A percentile compares a stretch with the other conserved stretches of the same genome.
These are phyloP conservation scores for Solanum commersonii DNA, from an alignment of 257 asterid species.

Conservation along the genomic window DNA sequence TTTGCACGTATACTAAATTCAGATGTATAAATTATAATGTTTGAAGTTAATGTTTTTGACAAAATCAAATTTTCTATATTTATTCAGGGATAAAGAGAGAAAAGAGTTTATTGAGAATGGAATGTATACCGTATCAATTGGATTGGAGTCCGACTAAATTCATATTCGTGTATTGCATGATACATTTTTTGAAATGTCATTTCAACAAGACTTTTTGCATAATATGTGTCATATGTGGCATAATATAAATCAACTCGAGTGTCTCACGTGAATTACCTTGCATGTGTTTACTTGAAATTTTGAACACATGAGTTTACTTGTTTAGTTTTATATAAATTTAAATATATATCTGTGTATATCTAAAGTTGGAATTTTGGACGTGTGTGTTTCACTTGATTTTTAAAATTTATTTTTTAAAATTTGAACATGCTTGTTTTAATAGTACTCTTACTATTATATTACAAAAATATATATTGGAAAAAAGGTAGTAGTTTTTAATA, in stretches of 20 bases:
- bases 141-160: too few species aligned
- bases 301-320: background rate
- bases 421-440: background rate
- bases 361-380: background rate
- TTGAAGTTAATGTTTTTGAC: background rate
- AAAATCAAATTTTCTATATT: background rate
- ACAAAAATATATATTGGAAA: background rate
- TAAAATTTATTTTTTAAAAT: background rate
- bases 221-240: too few species aligned
- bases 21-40: too few species aligned
- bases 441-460: background rate
- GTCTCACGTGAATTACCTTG: too few species aligned
- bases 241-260: too few species aligned
- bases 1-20: background rate
- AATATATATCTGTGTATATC: too few species aligned
- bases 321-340: too few species aligned
- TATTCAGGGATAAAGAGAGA: background rate
- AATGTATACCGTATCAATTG: background rate
- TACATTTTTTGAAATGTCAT: background rate
- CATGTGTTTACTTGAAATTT: too few species aligned
- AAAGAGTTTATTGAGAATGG: background rate
- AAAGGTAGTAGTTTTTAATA: too few species aligned
- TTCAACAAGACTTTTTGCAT: background rate
- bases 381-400: too few species aligned
- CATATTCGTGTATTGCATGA: background rate